Conservation (phyloP, 106 monocot genomes). For the Xerophyta viscosa region DNA sequence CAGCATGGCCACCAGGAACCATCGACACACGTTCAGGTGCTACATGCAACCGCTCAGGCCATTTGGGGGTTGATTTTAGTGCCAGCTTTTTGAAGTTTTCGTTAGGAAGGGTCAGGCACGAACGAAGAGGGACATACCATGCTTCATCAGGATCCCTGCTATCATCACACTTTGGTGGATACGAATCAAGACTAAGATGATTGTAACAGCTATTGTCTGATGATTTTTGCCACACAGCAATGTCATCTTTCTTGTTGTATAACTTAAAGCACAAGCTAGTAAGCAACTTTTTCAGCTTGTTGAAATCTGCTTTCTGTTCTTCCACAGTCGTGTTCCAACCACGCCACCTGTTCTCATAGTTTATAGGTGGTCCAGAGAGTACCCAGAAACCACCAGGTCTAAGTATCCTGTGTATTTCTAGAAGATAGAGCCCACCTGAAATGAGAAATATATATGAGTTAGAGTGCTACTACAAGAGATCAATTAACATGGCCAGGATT, state of each 20-base stretch:
- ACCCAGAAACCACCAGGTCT: constrained; percentile 86
- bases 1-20: constrained; percentile 55
- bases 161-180: constrained; percentile 78
- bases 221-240: constrained; percentile 81
- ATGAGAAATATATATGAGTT: too few relatives aligned
- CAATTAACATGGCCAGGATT: too few relatives aligned
- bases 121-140: constrained; percentile 67
- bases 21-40: constrained; percentile 45
- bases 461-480: too few relatives aligned
- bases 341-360: constrained; percentile 75
- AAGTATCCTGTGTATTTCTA: constrained; percentile 71
- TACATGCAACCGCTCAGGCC: constrained; percentile 52
- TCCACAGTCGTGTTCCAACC: constrained; percentile 82
- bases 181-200: constrained; percentile 34
- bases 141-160: constrained; percentile 66
- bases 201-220: constrained; percentile 54
- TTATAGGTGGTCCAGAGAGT: constrained; percentile 80
- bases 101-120: constrained; percentile 47
- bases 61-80: constrained; percentile 55
- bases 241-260: constrained; percentile 69
- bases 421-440: constrained; percentile 67
- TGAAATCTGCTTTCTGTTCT: constrained; percentile 66
- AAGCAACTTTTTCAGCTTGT: constrained; percentile 62
- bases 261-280: constrained; percentile 80
- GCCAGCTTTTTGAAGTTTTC: constrained; percentile 42